Evolutionary conservation across 495 filamentous ascomycete species (phyloP), one percentile per base, ranked within the genome.

Genomic region (Entonaema liquescens): DNA sequence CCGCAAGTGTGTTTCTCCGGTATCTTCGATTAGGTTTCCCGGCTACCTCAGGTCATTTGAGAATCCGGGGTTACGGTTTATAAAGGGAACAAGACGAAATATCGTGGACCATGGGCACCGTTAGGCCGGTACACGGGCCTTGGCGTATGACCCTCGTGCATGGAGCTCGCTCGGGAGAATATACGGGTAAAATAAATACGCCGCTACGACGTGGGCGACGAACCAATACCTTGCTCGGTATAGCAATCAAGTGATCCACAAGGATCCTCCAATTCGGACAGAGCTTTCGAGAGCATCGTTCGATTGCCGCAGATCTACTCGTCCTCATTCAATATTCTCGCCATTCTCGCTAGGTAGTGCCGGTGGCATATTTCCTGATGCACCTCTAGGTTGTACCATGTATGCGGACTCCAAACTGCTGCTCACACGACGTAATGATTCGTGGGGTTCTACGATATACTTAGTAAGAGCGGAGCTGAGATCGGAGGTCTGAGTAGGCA

Each of bases 131-230:
- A 69, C 49, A 58, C 50, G 52, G 65, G 35, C 21, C 70, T 73
- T 73, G 70, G 70, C 70, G 44, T 35, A 52, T 69, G 65, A 62
- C 61, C 60, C 19, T 68, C 40, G 25, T 69, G 62, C 70, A 68
- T 72, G 65, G 40, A 68, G 42, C 42, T 67, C 70, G 28, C 55
- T 68, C 70, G 70, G 70, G 47, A 73, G 70, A 73, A 73, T 73
- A 69, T 68, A 62, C 70, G 70, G 70, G 47, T 73, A 73, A 73
- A 73, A 69, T 66, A 50, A 73, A 69, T 66, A 57, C 61, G 52
- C 70, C 70, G 70, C 65, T 65, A 65, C 56, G 65, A 65, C 60
- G 56, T 65, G 56, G 65, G 49, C 19, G 23, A 35, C 49, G 65
- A 73, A 28, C 70, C 70, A 73, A 73, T 73, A 50, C 62, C 57